Evolutionary conservation across 495 filamentous ascomycete genomes (phyloP).

Genomic region (Hypoxylon trugodes): DNA sequence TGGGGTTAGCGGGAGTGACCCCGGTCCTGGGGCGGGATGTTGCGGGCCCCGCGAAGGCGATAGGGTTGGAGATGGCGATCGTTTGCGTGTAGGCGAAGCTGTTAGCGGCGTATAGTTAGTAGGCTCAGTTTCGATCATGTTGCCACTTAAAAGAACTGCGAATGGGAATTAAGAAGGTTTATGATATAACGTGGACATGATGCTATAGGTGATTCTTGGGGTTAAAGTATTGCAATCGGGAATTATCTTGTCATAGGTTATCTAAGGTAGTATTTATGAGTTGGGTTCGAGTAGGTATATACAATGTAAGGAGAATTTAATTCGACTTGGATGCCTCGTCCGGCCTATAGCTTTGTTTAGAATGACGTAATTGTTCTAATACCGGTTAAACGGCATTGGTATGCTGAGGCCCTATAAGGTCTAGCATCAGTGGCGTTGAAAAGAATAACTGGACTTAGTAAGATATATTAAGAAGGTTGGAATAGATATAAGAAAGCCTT

Average conservation of each 20-base stretch:
- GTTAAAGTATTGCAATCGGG: neutral
- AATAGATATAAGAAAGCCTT: no score
- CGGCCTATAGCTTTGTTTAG: constrained; percentile 23
- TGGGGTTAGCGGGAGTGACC: constrained; percentile 33
- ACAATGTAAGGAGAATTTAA: neutral
- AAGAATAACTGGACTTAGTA: no score
- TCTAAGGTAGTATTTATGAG: neutral
- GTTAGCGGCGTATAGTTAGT: neutral
- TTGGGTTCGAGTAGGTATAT: neutral
- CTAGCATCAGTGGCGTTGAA: neutral
- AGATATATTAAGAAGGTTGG: no score
- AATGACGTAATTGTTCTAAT: constrained; percentile 29
- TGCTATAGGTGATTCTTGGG: constrained; percentile 16
- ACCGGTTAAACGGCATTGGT: constrained; percentile 33
- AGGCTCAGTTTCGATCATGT: constrained; percentile 15
- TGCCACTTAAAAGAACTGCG: constrained; percentile 2
- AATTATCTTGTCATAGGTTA: neutral
- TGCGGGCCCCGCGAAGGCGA: constrained; percentile 22
- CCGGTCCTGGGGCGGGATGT: constrained; percentile 11
- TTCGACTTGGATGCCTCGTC: neutral
- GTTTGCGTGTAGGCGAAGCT: constrained; percentile 1
- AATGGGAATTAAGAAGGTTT: neutral
- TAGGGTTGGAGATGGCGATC: constrained; percentile 13
- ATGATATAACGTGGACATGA: neutral
- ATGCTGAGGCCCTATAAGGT: neutral